phyloP scores from a whole-genome alignment of 306 rosid species.

The Bauhinia variegata region DNA sequence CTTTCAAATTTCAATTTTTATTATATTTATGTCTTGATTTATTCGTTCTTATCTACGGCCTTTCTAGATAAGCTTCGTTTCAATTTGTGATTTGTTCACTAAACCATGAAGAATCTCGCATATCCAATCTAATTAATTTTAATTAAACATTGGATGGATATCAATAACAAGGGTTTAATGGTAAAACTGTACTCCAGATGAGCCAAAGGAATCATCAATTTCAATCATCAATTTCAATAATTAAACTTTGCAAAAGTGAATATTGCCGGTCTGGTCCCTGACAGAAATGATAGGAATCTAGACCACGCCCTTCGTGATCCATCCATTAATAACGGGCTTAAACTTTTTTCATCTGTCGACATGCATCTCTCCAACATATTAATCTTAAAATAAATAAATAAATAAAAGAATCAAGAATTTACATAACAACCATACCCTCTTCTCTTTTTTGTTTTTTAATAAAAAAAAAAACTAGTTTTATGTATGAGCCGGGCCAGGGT shows the following conservation, averaged over 20 bases:
- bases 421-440: too few relatives aligned
- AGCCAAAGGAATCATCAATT: neutral
- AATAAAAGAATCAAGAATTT: too few relatives aligned
- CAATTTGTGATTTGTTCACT: constrained; percentile 25
- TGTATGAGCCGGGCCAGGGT: too few relatives aligned
- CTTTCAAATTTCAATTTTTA: neutral
- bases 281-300: constrained; percentile 21
- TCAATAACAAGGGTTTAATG: neutral
- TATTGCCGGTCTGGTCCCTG: constrained; percentile 13
- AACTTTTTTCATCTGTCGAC: too few relatives aligned
- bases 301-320: too few relatives aligned
- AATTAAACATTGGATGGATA: too few relatives aligned
- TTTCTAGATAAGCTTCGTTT: constrained; percentile 23
- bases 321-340: too few relatives aligned
- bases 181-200: neutral
- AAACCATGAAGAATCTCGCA: constrained; percentile 37
- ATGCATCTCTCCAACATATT: too few relatives aligned
- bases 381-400: too few relatives aligned
- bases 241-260: constrained; percentile 1
- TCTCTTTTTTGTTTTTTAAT: too few relatives aligned
- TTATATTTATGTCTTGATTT: neutral
- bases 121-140: constrained; percentile 3
- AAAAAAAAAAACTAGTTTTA: too few relatives aligned
- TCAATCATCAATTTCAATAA: constrained; percentile 1
- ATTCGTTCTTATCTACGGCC: neutral